Evolutionary conservation across 768 basidiomycete genomes (phyloP), one percentile per base, ranked within the genome.

Genomic region (Antrodiella citrinella): DNA sequence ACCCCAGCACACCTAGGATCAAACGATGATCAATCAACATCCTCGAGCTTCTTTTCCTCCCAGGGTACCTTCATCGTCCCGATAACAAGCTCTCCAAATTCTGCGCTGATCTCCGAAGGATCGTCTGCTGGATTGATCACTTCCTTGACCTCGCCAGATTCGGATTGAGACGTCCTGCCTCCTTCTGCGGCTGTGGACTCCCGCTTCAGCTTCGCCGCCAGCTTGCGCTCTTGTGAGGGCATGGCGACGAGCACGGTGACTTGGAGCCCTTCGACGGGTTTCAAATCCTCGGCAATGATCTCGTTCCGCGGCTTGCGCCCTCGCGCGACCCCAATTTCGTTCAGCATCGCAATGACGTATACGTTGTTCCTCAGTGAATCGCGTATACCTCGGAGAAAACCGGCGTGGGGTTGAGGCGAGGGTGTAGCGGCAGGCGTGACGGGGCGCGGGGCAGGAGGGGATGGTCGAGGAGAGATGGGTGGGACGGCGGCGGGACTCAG

Each of bases 201-300:
- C 15, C 30, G 30, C 30, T 35, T 35, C 7, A 35, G 30, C 30
- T 35, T 35, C 7, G 30, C 30, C 15, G 7, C 7, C 30, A 35
- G 30, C 15, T 35, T 35, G 7, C 30, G 30, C 30, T 35, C 30
- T 35, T 35, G 30, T 15, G 30, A 35, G 15, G 62, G 62, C 62
- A 64, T 61, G 4, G 59, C 45, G 22, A 64, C 44, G 15, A 64
- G 45, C 3, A 62, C 55, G 11, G 58, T 53, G 46, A 64, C 57
- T 46, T 60, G 55, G 19, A 60, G 26, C 19, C 50, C 56, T 20
- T 48, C 26, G 9, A 58, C 30, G 7, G 30, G 30, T 35, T 35
- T 35, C 30, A 35, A 15, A 35, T 7, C 7, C 15, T 35, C 30
- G 7, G 30, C 7, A 35, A 7, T 7, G 30, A 35, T 15, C 15